Conservation (phyloP, 1,284 basidiomycete genomes). For the Mycosarcoma mackinlayi region DNA sequence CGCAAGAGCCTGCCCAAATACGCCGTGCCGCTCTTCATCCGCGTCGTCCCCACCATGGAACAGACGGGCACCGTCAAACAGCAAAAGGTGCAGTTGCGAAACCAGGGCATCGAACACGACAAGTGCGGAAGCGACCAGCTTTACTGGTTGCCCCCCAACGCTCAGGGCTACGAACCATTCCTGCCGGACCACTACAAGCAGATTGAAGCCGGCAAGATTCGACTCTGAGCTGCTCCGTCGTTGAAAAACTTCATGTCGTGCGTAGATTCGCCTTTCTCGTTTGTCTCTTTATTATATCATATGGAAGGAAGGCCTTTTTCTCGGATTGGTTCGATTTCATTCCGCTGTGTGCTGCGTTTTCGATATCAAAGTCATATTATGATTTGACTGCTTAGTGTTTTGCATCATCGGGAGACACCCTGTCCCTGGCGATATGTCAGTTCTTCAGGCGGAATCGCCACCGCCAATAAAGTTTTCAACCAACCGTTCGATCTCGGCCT, state of each 20-base stretch:
- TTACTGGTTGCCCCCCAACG: conserved; percentile 59
- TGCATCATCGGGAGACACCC: too few species aligned
- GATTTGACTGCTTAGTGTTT: neutral
- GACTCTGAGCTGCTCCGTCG: too few species aligned
- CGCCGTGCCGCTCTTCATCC: conserved; percentile 67
- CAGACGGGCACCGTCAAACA: conserved; percentile 67
- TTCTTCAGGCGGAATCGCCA: conserved; percentile 2
- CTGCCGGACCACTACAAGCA: conserved; percentile 41
- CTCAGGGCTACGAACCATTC: conserved; percentile 56
- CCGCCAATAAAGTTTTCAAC: conserved; percentile 43
- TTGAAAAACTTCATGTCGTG: too few species aligned
- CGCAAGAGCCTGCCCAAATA: conserved; percentile 65
- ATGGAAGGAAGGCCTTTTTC: too few species aligned
- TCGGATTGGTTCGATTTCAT: too few species aligned
- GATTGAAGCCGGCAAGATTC: conserved; percentile 55
- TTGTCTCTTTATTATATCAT: too few species aligned
- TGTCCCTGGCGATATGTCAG: too few species aligned
- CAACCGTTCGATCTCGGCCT: conserved; percentile 50
- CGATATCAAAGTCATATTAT: too few species aligned
- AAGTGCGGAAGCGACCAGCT: conserved; percentile 51
- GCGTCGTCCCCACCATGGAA: conserved; percentile 63
- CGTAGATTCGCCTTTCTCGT: neutral
- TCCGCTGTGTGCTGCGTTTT: too few species aligned
- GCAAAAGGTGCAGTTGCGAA: conserved; percentile 64
- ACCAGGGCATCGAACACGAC: conserved; percentile 67